These are phyloP conservation scores for Syzygium grande DNA, from an alignment of 345 rosid species.

Conservation along the genomic window DNA sequence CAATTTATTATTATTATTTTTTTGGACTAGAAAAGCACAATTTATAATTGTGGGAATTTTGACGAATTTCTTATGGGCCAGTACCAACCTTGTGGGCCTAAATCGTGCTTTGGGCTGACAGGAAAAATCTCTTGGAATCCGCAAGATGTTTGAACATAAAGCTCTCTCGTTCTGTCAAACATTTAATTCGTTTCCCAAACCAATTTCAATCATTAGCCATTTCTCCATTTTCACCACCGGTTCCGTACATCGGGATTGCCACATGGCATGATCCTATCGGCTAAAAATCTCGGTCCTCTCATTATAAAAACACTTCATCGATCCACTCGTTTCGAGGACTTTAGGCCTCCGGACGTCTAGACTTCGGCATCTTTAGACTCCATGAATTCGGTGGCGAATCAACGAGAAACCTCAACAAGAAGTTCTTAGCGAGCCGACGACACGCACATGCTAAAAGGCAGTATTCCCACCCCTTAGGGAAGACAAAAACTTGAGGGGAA, in stretches of 20 bases:
- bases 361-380: not conserved
- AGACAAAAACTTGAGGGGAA: too few species aligned
- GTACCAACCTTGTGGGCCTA: not conserved
- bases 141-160: not conserved
- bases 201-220: not conserved
- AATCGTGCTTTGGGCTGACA: not conserved
- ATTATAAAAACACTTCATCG: not conserved
- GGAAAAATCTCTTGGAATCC: not conserved
- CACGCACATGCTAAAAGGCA: too few species aligned
- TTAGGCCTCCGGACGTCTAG: not conserved
- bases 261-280: not conserved
- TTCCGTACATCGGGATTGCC: not conserved
- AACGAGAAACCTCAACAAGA: too few species aligned
- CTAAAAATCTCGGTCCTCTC: not conserved
- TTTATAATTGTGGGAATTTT: not conserved
- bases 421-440: too few species aligned
- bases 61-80: not conserved
- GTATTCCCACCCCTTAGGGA: too few species aligned
- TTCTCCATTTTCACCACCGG: not conserved
- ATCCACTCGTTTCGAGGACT: not conserved
- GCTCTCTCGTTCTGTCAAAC: not conserved
- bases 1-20: not conserved
- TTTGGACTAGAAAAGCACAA: not conserved
- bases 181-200: not conserved
- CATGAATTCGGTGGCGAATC: too few species aligned